phyloP scores from a whole-genome alignment of 202 grass and related monocot species.

The Cymbopogon flexuosus region DNA sequence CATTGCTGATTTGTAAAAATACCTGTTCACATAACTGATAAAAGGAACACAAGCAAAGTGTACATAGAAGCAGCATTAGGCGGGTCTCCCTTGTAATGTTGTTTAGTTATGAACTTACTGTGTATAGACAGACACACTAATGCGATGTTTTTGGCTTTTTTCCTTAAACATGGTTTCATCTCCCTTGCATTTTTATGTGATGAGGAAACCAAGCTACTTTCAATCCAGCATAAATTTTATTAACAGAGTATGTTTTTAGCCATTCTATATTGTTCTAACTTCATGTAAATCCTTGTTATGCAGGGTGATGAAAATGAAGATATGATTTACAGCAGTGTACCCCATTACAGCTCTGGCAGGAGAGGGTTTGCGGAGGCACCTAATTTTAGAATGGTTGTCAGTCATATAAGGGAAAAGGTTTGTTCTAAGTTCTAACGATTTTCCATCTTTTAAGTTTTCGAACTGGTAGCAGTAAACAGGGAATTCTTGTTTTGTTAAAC shows the following conservation, averaged over 20 bases:
- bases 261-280: background rate
- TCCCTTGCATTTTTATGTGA: background rate
- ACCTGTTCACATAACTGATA: background rate
- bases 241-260: background rate
- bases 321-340: slow-evolving; percentile 19
- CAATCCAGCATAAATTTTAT: background rate
- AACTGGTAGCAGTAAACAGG: background rate
- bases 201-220: background rate
- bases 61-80: background rate
- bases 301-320: slow-evolving; percentile 34
- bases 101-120: background rate
- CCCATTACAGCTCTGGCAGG: slow-evolving; percentile 31
- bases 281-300: slow-evolving; percentile 25
- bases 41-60: background rate
- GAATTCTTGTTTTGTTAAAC: background rate
- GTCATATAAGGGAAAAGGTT: slow-evolving; percentile 81
- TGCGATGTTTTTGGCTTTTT: background rate
- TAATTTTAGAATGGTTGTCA: slow-evolving; percentile 51
- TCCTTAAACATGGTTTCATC: background rate
- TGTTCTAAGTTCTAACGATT: slow-evolving; percentile 31
- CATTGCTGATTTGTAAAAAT: background rate
- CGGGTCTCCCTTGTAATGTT: background rate
- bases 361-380: slow-evolving; percentile 22
- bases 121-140: background rate
- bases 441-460: background rate